Conservation (phyloP, 2,329 filamentous ascomycete genomes). For the Dactylellina drechsleri region DNA sequence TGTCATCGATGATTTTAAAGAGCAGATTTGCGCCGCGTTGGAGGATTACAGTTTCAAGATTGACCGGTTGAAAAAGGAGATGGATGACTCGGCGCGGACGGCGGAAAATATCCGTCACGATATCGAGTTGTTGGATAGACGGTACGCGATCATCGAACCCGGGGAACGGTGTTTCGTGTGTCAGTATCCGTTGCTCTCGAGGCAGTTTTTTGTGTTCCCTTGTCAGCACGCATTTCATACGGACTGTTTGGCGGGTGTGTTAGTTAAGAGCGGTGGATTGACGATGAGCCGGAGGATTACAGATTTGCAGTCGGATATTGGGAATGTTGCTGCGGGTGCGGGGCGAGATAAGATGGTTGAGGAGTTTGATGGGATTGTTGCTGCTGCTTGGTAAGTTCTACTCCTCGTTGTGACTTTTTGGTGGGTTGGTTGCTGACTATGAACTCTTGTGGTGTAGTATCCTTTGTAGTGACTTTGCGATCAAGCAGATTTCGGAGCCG, state of each 20-base stretch:
- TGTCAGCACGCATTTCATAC: conserved; percentile 98
- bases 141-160: conserved; percentile 95
- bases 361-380: conserved; percentile 91
- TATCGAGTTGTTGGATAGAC: conserved; percentile 82
- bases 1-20: conserved; percentile 98
- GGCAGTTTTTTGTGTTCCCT: conserved; percentile 98
- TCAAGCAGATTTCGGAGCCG: conserved; percentile 92
- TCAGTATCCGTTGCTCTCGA: conserved; percentile 81
- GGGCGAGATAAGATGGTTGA: conserved; percentile 83
- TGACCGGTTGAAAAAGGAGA: conserved; percentile 85
- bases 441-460: conserved; percentile 70
- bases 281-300: conserved; percentile 81
- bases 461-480: conserved; percentile 91
- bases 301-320: conserved; percentile 85
- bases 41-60: conserved; percentile 95
- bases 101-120: conserved; percentile 90
- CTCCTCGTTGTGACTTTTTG: background rate
- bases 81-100: conserved; percentile 92
- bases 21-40: conserved; percentile 92
- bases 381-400: conserved; percentile 79
- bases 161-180: conserved; percentile 95
- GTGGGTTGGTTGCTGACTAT: conserved; percentile 6
- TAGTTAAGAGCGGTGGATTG: conserved; percentile 81
- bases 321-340: conserved; percentile 74
- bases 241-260: conserved; percentile 87